Conservation (phyloP, 192 early-diverging fungal species). For the Rhizophagus prolifer region DNA sequence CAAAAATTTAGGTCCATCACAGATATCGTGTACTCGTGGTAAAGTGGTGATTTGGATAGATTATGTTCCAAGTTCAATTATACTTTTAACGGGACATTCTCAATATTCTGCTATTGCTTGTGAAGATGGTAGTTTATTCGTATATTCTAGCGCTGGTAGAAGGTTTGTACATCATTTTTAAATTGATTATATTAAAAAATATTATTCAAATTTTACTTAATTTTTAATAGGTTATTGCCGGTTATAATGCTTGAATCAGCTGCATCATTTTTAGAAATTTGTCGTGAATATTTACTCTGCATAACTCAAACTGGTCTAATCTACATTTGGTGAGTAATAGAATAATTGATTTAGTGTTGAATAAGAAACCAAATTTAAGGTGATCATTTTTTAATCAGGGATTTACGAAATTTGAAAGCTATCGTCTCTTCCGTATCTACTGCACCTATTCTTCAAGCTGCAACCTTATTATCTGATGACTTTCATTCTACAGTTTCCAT, state of each 20-base stretch:
- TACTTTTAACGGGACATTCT: conserved; percentile 61
- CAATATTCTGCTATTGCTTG: conserved; percentile 62
- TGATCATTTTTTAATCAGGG: conserved; percentile 45
- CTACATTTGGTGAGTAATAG: conserved; percentile 60
- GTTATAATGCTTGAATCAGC: conserved; percentile 63
- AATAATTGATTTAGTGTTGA: not conserved
- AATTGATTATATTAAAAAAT: not conserved
- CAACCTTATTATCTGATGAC: conserved; percentile 35
- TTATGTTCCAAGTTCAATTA: conserved; percentile 52
- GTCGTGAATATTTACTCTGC: conserved; percentile 61
- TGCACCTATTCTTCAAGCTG: conserved; percentile 60
- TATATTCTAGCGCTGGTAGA: conserved; percentile 69
- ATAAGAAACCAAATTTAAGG: not conserved
- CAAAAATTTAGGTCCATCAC: conserved; percentile 2
- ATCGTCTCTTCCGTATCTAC: conserved; percentile 59
- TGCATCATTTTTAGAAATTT: conserved; percentile 57
- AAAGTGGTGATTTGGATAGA: conserved; percentile 58
- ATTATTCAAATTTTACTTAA: not conserved
- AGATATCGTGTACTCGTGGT: conserved; percentile 51
- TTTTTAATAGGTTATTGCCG: conserved; percentile 59
- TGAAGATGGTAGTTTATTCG: conserved; percentile 62
- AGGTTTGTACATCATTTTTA: conserved; percentile 43
- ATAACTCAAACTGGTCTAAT: conserved; percentile 63
- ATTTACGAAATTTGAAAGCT: conserved; percentile 54
- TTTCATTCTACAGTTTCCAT: conserved; percentile 48